Base-by-base conservation (phyloP, 108 stramenopile genomes). In the Seminavis robusta region DNA sequence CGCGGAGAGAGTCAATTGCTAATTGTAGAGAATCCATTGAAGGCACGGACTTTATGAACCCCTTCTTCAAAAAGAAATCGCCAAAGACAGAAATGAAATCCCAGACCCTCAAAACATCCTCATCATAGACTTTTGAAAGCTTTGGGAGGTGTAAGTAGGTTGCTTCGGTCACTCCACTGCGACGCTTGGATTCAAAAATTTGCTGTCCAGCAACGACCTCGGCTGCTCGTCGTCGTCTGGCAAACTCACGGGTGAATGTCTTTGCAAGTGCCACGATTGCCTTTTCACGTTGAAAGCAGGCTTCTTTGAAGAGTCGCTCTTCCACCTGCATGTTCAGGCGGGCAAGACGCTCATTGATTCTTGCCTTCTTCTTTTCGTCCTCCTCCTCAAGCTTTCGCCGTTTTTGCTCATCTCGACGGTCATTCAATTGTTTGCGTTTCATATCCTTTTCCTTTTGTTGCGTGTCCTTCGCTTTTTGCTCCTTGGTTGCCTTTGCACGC, bases 221-320 rank as follows among this genome's bases (percentile, higher is more conserved):
- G 1, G 84, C 80, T 2, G 78, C 75, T 55, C 76, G 77, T 34
- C 83, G 69, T 23, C 90, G 73, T 15, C 90, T 77, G 33, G 10
- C 25, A 41, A 84, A 81, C 65, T 92, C 90, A 56, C 80, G 84
- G 45, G 26, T 52, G 56, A 86, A 47, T 50, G 59, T 79, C 56
- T 74, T 90, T 9, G 79, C 80, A 44, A 86, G 50, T 33, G 66
- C 47, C 43, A 71, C 53, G 11, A 89, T 55, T 51, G 72, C 80
- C 55, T 72, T 90, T 56, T 90, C 85, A 16, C 86, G 68, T 48
- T 86, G 69, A 38, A 76, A 57, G 38, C 53, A 59, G 7, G 88
- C 88, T 47, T 94, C 92, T 46, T 86, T 88, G 26, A 57, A 70
- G 0, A 94, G 56, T 21, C 86, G 79, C 5, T 94, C 92, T 20